Base-by-base conservation (phyloP, 495 filamentous ascomycete species). In the Penicillium manginii region DNA sequence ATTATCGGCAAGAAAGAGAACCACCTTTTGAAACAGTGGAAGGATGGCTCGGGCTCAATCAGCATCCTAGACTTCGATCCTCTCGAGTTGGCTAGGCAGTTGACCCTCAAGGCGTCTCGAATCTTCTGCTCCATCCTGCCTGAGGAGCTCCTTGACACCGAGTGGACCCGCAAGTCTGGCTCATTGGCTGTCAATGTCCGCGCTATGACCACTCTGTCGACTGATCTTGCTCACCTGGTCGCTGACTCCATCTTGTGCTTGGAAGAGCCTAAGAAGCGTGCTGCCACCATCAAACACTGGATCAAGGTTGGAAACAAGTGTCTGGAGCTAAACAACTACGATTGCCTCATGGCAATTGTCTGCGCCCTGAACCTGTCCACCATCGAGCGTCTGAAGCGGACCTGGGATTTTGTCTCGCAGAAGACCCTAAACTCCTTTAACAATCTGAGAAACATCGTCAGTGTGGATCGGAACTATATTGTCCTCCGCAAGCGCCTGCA, bases 281-380 rank as follows among this genome's bases (percentile, higher is more conserved):
- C 96, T 2, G 70, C 81, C 2, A 86, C 92, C 46, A 94, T 99
- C 78, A 98, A 99, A 78, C 92, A 97, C 64, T 99, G 96, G 96
- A 91, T 96, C 54, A 99, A 99, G 79, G 90, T 98, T 59, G 90
- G 91, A 2, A 86, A 88, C 67, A 89, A 88, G 59, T 97, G 92
- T 65, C 78, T 96, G 11, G 87, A 91, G 59, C 80, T 99, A 8
- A 90, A 92, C 73, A 99, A 99, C 75, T 99, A 98, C 70, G 93
- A 98, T 66, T 90, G 91, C 1, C 79, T 98, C 40, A 96, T 97
- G 91, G 92, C 93, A 12, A 96, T 99, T 66, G 91, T 96, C 67
- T 97, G 93, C 78, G 91, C 90, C 0, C 72, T 99, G 47, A 93
- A 94, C 70, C 90, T 90, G 48, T 96, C 92, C 0, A 91, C 92